Evolutionary conservation across 495 filamentous ascomycete genomes (phyloP).

Genomic region (Penicillium odoratum): DNA sequence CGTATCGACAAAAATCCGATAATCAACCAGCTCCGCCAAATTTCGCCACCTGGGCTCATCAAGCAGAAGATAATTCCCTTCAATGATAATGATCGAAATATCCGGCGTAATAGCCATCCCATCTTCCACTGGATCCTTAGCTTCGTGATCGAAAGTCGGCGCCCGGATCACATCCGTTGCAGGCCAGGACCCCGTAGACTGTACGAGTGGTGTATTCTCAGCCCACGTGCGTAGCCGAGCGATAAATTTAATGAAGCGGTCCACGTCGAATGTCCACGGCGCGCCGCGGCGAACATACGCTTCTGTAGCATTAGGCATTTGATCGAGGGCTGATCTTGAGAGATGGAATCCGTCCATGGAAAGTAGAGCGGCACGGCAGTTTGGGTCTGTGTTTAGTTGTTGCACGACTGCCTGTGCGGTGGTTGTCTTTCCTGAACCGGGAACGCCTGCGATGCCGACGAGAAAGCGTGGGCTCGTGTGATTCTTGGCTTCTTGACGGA

Average conservation of each 20-base stretch:
- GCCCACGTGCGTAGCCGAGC: slow-evolving; percentile 24
- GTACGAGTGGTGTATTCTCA: slow-evolving; percentile 21
- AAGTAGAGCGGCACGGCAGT: slow-evolving; percentile 25
- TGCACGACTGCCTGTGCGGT: slow-evolving; percentile 36
- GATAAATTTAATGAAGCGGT: slow-evolving; percentile 31
- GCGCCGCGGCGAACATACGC: slow-evolving; percentile 43
- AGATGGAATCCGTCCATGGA: slow-evolving; percentile 50
- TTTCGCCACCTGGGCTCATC: slow-evolving; percentile 35
- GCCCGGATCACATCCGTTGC: slow-evolving; percentile 22
- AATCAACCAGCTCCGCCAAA: slow-evolving; percentile 27
- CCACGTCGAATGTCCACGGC: slow-evolving; percentile 43
- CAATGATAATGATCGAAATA: slow-evolving; percentile 36
- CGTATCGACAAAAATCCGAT: slow-evolving; percentile 40
- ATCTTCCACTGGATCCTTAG: slow-evolving; percentile 42
- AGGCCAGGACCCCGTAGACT: slow-evolving; percentile 4
- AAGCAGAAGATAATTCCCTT: slow-evolving; percentile 41
- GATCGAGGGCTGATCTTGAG: slow-evolving; percentile 32
- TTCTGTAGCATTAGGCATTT: slow-evolving; percentile 37
- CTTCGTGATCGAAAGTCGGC: slow-evolving; percentile 41
- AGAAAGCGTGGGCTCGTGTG: slow-evolving; percentile 28
- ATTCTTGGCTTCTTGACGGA: slow-evolving; percentile 22
- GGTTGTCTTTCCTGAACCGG: slow-evolving; percentile 52
- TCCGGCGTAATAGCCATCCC: slow-evolving; percentile 34
- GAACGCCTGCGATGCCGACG: slow-evolving; percentile 46
- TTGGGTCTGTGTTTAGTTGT: slow-evolving; percentile 28